A percentile compares a stretch with the other conserved stretches of the same genome.
Conservation (phyloP, 345 rosid species). For the Populus nigra region DNA sequence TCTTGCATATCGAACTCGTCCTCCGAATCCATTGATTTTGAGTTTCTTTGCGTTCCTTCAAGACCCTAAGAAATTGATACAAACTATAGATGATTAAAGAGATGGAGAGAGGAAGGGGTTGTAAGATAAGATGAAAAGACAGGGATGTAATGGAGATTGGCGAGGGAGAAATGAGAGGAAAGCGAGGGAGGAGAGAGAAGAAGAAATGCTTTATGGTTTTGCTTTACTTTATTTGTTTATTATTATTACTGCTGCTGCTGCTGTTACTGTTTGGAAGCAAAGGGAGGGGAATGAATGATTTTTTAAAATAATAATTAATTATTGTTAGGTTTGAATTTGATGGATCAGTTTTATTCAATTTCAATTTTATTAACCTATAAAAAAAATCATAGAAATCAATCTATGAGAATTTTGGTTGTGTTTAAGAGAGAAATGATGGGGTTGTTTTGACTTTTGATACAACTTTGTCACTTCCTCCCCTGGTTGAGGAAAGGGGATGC, state of each 20-base stretch:
- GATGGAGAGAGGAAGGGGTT: background rate
- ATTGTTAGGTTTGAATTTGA: background rate
- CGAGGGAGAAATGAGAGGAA: background rate
- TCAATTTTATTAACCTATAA: background rate
- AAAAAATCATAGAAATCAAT: too few species aligned
- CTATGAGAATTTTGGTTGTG: background rate
- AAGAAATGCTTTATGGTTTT: background rate
- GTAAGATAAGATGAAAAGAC: background rate
- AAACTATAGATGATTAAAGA: background rate
- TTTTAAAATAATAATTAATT: background rate
- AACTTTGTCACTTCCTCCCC: too few species aligned
- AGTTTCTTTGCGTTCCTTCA: background rate
- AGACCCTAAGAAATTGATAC: constrained; percentile 15
- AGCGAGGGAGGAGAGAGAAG: background rate
- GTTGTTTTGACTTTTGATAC: background rate
- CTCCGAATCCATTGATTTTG: constrained; percentile 43
- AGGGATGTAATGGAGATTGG: background rate
- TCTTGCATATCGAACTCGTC: constrained; percentile 55
- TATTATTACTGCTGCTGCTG: too few species aligned
- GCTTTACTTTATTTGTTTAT: background rate
- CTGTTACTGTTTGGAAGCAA: background rate
- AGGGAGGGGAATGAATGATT: background rate
- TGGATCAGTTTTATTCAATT: background rate
- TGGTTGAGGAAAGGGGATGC: background rate
- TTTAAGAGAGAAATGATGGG: background rate